Percentiles rank a stretch among this genome's conserved stretches.
Evolutionary conservation across 192 early-diverging fungal species (phyloP).

Genomic region (Entomortierella beljakovae): DNA sequence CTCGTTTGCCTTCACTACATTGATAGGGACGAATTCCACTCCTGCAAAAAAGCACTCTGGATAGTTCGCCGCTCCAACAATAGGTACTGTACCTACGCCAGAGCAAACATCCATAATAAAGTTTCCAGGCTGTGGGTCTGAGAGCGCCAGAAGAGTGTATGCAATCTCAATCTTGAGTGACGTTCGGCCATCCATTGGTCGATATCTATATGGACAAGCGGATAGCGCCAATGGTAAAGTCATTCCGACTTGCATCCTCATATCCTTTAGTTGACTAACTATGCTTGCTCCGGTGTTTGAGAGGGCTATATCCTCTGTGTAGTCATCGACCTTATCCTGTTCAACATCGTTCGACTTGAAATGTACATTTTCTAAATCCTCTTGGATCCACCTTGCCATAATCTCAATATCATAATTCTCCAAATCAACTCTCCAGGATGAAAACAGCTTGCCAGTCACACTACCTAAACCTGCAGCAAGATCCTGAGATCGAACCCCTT

Average conservation of each 20-base stretch:
- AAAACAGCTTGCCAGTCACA: slow-evolving; percentile 24
- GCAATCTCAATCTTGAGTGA: slow-evolving; percentile 59
- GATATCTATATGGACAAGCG: slow-evolving; percentile 51
- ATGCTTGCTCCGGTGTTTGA: neutral
- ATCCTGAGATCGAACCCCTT: slow-evolving; percentile 45
- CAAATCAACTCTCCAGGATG: slow-evolving; percentile 58
- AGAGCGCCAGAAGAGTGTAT: slow-evolving; percentile 46
- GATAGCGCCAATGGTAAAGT: slow-evolving; percentile 27
- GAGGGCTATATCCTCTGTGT: too few species aligned
- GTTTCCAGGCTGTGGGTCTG: slow-evolving; percentile 50
- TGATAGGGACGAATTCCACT: slow-evolving; percentile 29
- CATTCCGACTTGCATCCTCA: slow-evolving; percentile 32
- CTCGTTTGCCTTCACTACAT: slow-evolving; percentile 33
- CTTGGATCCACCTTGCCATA: slow-evolving; percentile 40
- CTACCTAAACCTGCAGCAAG: slow-evolving; percentile 37
- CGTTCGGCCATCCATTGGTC: slow-evolving; percentile 54
- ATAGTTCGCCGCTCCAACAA: slow-evolving; percentile 55
- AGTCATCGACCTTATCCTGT: too few species aligned
- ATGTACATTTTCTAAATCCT: slow-evolving; percentile 1
- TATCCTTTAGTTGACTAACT: neutral
- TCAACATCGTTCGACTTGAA: neutral
- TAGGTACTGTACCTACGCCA: slow-evolving; percentile 56
- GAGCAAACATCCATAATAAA: slow-evolving; percentile 60
- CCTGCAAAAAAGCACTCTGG: slow-evolving; percentile 52
- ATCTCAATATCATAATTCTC: slow-evolving; percentile 56